A percentile compares a stretch with the other conserved stretches of the same genome.
These are phyloP conservation scores for Myxozyma udenii DNA, from an alignment of 805 yeast species.

Conservation along the genomic window DNA sequence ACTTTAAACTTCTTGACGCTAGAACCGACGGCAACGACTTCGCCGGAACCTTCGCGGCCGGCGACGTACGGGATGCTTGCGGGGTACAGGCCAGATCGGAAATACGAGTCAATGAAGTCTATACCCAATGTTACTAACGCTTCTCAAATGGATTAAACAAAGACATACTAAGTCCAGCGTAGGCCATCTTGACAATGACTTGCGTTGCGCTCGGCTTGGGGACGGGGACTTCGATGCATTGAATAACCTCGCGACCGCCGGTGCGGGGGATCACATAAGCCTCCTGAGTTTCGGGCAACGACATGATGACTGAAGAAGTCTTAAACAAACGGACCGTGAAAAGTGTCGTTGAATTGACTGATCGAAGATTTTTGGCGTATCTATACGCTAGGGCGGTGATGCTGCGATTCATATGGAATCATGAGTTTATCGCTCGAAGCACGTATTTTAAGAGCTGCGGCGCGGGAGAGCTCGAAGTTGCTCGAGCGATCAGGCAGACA, in stretches of 20 bases:
- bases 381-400: no score
- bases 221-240: conserved; percentile 49
- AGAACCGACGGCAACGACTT: conserved; percentile 60
- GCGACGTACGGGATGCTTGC: conserved; percentile 55
- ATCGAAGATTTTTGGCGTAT: no score
- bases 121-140: background rate
- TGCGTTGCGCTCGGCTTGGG: conserved; percentile 58
- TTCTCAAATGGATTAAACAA: background rate
- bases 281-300: conserved; percentile 17
- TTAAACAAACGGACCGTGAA: no score
- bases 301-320: background rate
- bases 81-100: conserved; percentile 75
- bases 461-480: no score
- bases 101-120: conserved; percentile 58
- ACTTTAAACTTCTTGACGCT: conserved; percentile 53
- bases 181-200: conserved; percentile 67
- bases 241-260: conserved; percentile 26
- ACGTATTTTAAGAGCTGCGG: no score
- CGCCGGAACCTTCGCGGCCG: conserved; percentile 64
- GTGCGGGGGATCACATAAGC: conserved; percentile 12
- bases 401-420: no score
- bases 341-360: no score
- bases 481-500: no score
- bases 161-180: conserved; percentile 51
- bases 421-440: no score